Evolutionary conservation across 495 filamentous ascomycete genomes (phyloP).

Genomic region (Aspergillus cristatus): DNA sequence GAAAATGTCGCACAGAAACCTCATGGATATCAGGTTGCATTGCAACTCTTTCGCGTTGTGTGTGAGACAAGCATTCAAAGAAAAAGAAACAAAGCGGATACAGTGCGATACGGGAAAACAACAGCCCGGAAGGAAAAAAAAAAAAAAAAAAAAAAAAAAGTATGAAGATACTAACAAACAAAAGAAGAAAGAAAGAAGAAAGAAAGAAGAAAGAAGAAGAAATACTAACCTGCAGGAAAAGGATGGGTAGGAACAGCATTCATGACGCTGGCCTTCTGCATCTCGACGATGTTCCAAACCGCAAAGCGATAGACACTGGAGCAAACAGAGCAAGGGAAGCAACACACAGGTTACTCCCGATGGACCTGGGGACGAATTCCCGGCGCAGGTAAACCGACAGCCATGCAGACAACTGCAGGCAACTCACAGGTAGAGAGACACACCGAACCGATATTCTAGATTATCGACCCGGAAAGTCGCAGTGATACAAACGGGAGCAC

Average conservation of each 20-base stretch:
- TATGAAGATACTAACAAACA: constrained; percentile 1
- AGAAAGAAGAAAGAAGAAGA: constrained; percentile 2
- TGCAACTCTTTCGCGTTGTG: too few species aligned
- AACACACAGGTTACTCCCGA: not conserved
- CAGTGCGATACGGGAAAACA: too few species aligned
- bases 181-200: constrained; percentile 8
- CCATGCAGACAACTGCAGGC: not conserved
- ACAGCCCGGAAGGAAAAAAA: not conserved
- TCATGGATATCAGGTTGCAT: too few species aligned
- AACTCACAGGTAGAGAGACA: too few species aligned
- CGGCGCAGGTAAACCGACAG: not conserved
- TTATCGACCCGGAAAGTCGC: too few species aligned
- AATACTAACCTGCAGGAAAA: constrained; percentile 15
- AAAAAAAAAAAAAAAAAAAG: not conserved
- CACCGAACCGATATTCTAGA: too few species aligned
- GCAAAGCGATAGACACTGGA: too few species aligned
- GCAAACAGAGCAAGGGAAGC: not conserved
- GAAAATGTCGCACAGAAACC: too few species aligned
- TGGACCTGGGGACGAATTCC: not conserved
- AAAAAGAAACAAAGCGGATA: not conserved
- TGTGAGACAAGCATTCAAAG: not conserved
- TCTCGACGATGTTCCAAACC: too few species aligned
- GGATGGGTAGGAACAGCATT: constrained; percentile 7
- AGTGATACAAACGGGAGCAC: too few species aligned
- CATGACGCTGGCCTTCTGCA: too few species aligned